Base-by-base conservation (phyloP, 2,329 filamentous ascomycete genomes). In the Samsoniella hepiali region DNA sequence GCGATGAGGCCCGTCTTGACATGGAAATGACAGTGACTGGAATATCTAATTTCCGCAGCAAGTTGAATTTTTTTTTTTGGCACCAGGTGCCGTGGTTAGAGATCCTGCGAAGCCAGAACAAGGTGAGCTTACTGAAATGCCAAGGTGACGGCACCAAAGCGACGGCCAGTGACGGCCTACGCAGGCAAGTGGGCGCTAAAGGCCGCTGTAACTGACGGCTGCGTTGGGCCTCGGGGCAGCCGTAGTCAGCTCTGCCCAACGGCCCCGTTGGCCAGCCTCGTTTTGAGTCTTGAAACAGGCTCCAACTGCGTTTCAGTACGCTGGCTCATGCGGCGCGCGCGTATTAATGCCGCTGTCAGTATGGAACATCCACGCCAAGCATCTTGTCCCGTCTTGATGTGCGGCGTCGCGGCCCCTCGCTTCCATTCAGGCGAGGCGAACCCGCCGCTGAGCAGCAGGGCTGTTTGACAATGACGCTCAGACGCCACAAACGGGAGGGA, bases 241-340 rank as follows among this genome's bases (percentile, higher is more conserved):
- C 45, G 45, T 2, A 29, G 2, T 3, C 29, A 50, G 10, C 6
- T 50, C 13, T 51, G 36, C 36, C 22, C 49, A 51, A 31, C 49
- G 22, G 32, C 31, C 31, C 17, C 6, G 15, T n/a, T 17, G 22
- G 40, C 27, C 44, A 58, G 44, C 57, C 57, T 58, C 13, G n/a
- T 49, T 49, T 58, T 11, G 44, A 36, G 44, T 50, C 34, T 49
- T 32, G 57, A 50, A 50, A 58, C 57, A 38, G 44, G 32, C 57
- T 22, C 34, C 44, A n/a, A 49, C n/a, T 49, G n/a, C 45, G 57
- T 58, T 47, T 58, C 45, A 58, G 57, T 17, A 36, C 27, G 5
- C 31, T 27, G 55, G 40, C 42, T 58, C 10, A 47, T 47, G 32
- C 34, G 38, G 32, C 34, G 38, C 45, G 34, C 15, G 15, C 15